Conservation (phyloP, 1,139 yeast species). For the Zygosaccharomyces pseudobailii region DNA sequence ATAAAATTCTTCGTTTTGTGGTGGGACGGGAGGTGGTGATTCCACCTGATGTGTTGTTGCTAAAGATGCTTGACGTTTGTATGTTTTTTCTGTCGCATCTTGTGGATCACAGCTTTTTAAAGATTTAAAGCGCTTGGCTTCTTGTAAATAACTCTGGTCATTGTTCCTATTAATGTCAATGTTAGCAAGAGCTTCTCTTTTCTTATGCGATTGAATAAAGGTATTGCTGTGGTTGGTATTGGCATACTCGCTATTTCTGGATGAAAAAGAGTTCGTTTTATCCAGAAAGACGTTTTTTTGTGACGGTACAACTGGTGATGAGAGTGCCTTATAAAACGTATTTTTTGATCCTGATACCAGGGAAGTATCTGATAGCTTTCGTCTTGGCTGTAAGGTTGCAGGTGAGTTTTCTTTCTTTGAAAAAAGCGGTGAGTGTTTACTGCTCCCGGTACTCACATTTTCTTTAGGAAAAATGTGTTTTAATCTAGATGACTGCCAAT, state of each 20-base stretch:
- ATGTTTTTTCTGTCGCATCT: not conserved
- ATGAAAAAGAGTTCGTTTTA: not conserved
- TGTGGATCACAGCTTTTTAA: not conserved
- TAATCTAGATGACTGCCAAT: conserved; percentile 27
- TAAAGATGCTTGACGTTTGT: too few species aligned
- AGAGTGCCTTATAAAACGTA: conserved; percentile 8
- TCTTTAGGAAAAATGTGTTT: conserved; percentile 15
- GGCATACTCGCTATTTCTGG: conserved; percentile 23
- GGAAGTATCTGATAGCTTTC: conserved; percentile 16
- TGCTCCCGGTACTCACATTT: conserved; percentile 4
- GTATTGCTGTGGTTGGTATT: conserved; percentile 1
- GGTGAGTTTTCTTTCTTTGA: conserved; percentile 9
- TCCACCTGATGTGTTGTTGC: not conserved
- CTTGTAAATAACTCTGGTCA: conserved; percentile 3
- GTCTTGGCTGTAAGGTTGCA: conserved; percentile 16
- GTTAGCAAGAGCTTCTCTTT: conserved; percentile 29
- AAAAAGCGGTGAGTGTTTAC: not conserved
- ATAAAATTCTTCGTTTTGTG: conserved; percentile 5
- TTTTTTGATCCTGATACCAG: conserved; percentile 12
- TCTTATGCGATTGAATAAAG: conserved; percentile 7
- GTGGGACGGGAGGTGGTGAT: not conserved
- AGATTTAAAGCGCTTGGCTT: conserved; percentile 9
- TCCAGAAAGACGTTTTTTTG: conserved; percentile 1
- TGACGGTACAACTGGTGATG: conserved; percentile 11
- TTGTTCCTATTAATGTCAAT: conserved; percentile 26